Base-by-base conservation (phyloP, 2,329 filamentous ascomycete species). In the Ampelomyces quisqualis region DNA sequence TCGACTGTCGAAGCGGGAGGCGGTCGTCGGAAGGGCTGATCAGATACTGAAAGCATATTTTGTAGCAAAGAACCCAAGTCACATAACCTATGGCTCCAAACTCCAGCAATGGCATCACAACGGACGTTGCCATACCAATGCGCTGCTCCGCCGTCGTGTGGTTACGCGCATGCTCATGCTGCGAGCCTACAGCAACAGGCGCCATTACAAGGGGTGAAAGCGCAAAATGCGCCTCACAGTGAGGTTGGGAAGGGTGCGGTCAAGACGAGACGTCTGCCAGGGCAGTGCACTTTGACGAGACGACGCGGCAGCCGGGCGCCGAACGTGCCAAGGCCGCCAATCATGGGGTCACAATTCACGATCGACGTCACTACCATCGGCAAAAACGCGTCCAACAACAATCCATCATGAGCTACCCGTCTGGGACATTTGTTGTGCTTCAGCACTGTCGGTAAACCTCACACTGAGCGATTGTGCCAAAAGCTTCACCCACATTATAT, bases 31-130 rank as follows among this genome's bases (percentile, higher is more conserved):
- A 61, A 17, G 77, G 73, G 39, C 73, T 67, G 47, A 90, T 73
- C 31, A 95, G 78, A 62, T 88, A 90, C 55, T 86, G 73, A 53
- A 91, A 86, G 88, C 58, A 40, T 43, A 46, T 44, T 34, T 46
- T 47, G 48, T 78, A 82, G 34, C 86, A 80, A 34, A 90, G 67
- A 10, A 82, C 82, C 70, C 86, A 95, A 22, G 81, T 85, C 14
- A 80, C 80, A 67, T 88, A 89, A 24, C 76, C 82, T 46, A 88
- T 76, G 24, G 80, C 74, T 20, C 77, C 83, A 22, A 82, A 68
- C 27, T 95, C 77, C 35, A 91, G 63, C 26, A 83, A 53, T 3
- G 90, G 90, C 41, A 95, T 81, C 40, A 85, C 68, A 43, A 84
- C 77, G 36, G 82, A 80, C 33, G 78, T 75, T 68, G 77, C 80